Conservation (phyloP, 2,329 filamentous ascomycete genomes). For the Sarocladiaceae sp. region DNA sequence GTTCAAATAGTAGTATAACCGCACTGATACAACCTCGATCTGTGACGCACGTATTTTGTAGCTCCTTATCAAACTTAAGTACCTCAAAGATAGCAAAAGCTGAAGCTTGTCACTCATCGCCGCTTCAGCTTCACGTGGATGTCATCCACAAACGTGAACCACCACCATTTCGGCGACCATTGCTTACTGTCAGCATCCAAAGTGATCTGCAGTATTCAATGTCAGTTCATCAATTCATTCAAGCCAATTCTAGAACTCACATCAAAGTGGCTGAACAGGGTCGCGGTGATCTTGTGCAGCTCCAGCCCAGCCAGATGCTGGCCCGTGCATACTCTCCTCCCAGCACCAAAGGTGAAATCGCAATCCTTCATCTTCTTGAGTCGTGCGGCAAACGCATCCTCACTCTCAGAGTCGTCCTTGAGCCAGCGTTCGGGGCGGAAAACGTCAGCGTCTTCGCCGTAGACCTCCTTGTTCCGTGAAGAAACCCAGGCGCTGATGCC, state of each 20-base stretch:
- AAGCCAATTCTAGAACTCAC: conserved; percentile 8
- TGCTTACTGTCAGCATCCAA: conserved; percentile 7
- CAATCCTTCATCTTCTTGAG: conserved; percentile 29
- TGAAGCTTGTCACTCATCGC: too few relatives aligned
- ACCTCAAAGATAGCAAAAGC: too few relatives aligned
- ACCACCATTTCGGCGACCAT: conserved; percentile 10
- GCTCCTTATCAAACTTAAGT: too few relatives aligned
- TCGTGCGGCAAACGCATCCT: conserved; percentile 25
- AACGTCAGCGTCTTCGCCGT: conserved; percentile 35
- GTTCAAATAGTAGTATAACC: too few relatives aligned
- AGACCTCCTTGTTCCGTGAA: conserved; percentile 31
- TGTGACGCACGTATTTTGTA: too few relatives aligned
- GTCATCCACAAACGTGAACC: conserved; percentile 11
- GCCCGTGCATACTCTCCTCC: conserved; percentile 32
- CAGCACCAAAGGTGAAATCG: conserved; percentile 31
- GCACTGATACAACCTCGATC: too few relatives aligned
- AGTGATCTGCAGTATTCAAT: conserved; percentile 5
- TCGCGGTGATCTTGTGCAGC: conserved; percentile 32
- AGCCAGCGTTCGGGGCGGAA: conserved; percentile 46
- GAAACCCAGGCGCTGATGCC: conserved; percentile 35
- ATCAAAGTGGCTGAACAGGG: conserved; percentile 37
- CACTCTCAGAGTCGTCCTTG: conserved; percentile 22
- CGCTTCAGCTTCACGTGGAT: conserved; percentile 9
- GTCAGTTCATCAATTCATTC: background rate
- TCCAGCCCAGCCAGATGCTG: conserved; percentile 27